These are phyloP conservation scores for Viola odorata DNA, from an alignment of 345 rosid species.

Conservation along the genomic window DNA sequence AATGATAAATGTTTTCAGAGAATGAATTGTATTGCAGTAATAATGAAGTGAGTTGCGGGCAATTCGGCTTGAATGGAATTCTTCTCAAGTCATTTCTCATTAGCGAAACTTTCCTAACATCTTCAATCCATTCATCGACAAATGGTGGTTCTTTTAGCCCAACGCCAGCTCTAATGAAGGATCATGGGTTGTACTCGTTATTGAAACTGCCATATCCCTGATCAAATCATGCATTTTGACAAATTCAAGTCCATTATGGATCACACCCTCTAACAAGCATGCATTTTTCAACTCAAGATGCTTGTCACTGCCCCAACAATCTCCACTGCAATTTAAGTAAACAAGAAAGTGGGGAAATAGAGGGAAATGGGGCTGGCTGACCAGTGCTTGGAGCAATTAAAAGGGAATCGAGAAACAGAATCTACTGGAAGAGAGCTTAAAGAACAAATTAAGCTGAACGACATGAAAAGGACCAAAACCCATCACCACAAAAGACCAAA, in stretches of 20 bases:
- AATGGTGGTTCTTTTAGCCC: neutral
- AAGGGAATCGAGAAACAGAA: too few species aligned
- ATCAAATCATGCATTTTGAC: neutral
- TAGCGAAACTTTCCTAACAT: neutral
- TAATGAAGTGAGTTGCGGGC: neutral
- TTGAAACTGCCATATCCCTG: neutral
- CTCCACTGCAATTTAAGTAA: too few species aligned
- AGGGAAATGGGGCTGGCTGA: too few species aligned
- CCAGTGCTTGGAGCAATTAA: too few species aligned
- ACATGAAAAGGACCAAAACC: too few species aligned
- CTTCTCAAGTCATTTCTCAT: neutral
- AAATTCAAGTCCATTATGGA: neutral
- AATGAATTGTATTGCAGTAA: neutral
- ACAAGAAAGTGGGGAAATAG: too few species aligned
- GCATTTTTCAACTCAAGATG: neutral
- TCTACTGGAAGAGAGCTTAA: too few species aligned
- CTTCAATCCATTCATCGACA: neutral
- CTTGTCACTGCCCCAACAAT: too few species aligned
- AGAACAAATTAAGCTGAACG: too few species aligned
- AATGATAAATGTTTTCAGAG: neutral
- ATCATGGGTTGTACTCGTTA: neutral
- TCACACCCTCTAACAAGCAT: neutral
- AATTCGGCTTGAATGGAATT: neutral
- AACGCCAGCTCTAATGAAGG: neutral
- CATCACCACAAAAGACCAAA: too few species aligned